Percentiles rank a stretch among this genome's conserved stretches.
These are phyloP conservation scores for Suhomyces xylopsoci DNA, from an alignment of 805 yeast species.

Conservation along the genomic window DNA sequence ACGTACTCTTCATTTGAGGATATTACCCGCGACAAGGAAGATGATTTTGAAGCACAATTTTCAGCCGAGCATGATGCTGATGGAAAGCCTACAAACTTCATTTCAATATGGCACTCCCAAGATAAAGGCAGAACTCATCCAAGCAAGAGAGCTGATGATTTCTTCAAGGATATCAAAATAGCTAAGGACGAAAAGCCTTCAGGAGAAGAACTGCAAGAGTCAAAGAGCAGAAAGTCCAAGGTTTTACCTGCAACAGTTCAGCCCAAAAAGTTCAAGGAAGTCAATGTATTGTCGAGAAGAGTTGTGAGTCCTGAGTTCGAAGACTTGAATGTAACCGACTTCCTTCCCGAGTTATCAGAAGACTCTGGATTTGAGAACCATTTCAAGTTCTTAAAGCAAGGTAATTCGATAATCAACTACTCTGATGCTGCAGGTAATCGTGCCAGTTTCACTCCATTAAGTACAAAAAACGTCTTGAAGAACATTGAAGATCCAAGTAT, in stretches of 20 bases:
- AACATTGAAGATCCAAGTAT: slow-evolving; percentile 18
- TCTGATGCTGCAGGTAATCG: slow-evolving; percentile 18
- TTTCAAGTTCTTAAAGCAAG: slow-evolving; percentile 31
- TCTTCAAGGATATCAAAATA: slow-evolving; percentile 6
- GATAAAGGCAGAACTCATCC: slow-evolving; percentile 17
- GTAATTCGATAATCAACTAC: slow-evolving; percentile 12
- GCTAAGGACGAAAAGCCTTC: not conserved
- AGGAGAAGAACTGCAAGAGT: not conserved
- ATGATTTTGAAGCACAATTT: slow-evolving; percentile 35
- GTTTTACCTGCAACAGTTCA: slow-evolving; percentile 26
- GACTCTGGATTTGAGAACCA: slow-evolving; percentile 49
- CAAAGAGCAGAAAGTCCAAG: slow-evolving; percentile 4
- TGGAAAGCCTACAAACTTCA: slow-evolving; percentile 23
- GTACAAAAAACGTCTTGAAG: slow-evolving; percentile 28
- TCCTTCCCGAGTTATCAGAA: slow-evolving; percentile 46
- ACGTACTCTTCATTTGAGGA: slow-evolving; percentile 42
- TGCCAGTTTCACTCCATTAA: slow-evolving; percentile 23
- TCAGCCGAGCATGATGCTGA: slow-evolving; percentile 43
- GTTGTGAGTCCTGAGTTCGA: slow-evolving; percentile 43
- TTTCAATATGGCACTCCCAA: slow-evolving; percentile 44
- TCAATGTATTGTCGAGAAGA: slow-evolving; percentile 40
- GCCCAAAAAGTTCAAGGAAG: slow-evolving; percentile 36
- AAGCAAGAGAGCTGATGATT: slow-evolving; percentile 9
- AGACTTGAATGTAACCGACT: slow-evolving; percentile 39
- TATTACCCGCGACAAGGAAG: slow-evolving; percentile 25